A percentile compares a stretch with the other conserved stretches of the same genome.
Conservation (phyloP, 345 rosid genomes). For the Sisymbrium altissimum region DNA sequence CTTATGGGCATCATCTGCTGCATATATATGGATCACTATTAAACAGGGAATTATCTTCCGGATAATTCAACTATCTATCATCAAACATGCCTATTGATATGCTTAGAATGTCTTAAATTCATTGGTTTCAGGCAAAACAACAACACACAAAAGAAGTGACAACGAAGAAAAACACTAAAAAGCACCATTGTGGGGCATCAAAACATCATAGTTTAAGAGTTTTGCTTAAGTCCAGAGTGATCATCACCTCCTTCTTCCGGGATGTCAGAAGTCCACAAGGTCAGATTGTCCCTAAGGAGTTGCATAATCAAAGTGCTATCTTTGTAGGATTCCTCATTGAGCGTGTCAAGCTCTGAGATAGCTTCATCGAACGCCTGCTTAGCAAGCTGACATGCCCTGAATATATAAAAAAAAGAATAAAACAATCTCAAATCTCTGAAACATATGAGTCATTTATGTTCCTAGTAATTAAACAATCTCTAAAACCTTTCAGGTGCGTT, state of each 20-base stretch:
- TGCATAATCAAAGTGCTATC: conserved; percentile 81
- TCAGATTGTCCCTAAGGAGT: conserved; percentile 69
- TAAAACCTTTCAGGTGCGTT: conserved; percentile 70
- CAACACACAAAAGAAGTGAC: background rate
- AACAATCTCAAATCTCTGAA: conserved; percentile 4
- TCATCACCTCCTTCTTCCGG: conserved; percentile 63
- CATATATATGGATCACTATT: background rate
- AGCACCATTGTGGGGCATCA: background rate
- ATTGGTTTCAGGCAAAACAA: background rate
- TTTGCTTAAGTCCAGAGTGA: conserved; percentile 5
- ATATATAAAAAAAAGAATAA: background rate
- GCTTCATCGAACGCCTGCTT: conserved; percentile 74
- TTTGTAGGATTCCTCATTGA: conserved; percentile 69
- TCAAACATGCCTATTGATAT: background rate
- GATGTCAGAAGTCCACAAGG: conserved; percentile 73
- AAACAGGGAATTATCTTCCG: background rate
- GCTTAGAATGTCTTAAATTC: background rate
- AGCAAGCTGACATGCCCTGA: conserved; percentile 75
- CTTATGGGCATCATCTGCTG: conserved; percentile 49
- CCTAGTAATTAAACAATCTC: background rate
- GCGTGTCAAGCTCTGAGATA: conserved; percentile 63
- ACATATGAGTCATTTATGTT: background rate
- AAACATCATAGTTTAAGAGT: conserved; percentile 1
- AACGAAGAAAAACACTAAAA: background rate
- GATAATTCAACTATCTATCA: conserved; percentile 9